These are phyloP conservation scores for Lunularia cruciata DNA, from an alignment of 225 moss, liverwort and hornwort species.

Conservation along the genomic window DNA sequence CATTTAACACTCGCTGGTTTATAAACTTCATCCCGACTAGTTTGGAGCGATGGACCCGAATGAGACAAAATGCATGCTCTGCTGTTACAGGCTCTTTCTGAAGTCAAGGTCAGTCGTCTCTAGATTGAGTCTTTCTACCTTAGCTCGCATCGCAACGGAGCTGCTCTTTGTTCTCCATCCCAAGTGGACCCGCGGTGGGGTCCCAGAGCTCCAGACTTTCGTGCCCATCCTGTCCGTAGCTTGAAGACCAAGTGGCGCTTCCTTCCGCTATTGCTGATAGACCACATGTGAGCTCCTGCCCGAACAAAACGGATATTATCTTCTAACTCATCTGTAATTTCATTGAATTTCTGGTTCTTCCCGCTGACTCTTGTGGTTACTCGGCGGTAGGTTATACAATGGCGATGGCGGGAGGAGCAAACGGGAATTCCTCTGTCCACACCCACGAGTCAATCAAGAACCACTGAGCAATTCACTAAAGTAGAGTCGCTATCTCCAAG, in stretches of 20 bases:
- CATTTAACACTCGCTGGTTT: too few relatives aligned
- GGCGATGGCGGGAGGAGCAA: not conserved
- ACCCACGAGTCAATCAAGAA: not conserved
- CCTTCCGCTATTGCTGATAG: not conserved
- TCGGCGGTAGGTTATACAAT: not conserved
- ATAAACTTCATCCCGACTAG: too few relatives aligned
- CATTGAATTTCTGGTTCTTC: not conserved
- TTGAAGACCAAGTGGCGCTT: not conserved
- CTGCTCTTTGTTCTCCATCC: not conserved
- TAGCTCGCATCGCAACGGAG: too few relatives aligned
- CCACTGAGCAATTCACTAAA: not conserved
- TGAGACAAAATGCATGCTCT: not conserved
- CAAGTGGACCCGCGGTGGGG: not conserved
- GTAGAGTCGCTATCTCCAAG: not conserved
- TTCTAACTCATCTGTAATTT: not conserved
- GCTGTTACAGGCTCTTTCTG: not conserved
- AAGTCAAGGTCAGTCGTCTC: constrained; percentile 3
- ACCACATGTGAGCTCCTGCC: not conserved
- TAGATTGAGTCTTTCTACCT: not conserved
- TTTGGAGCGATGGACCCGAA: too few relatives aligned
- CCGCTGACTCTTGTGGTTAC: not conserved
- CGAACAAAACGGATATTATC: not conserved
- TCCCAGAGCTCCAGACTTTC: not conserved
- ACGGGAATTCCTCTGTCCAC: too few relatives aligned
- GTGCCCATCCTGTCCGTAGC: not conserved